Evolutionary conservation across 2,329 filamentous ascomycete genomes (phyloP).

Genomic region (Pyricularia grisea): DNA sequence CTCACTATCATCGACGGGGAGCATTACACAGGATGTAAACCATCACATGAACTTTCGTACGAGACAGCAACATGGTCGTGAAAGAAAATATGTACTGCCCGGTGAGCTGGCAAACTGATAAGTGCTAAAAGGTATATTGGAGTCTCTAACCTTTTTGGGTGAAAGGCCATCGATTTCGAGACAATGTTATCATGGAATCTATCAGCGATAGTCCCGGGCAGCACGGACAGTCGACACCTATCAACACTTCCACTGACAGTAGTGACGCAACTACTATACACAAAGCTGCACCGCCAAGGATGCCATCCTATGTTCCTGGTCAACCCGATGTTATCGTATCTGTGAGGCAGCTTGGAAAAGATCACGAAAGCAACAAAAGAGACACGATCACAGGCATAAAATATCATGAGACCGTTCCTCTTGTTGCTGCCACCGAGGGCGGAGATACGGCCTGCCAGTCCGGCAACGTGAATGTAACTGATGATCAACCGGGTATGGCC

Average conservation of each 20-base stretch:
- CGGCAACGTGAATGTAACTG: no score
- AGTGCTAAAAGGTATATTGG: neutral
- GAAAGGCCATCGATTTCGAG: neutral
- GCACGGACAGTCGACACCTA: neutral
- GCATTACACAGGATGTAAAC: neutral
- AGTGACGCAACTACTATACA: neutral
- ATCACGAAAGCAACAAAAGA: neutral
- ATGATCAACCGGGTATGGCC: neutral
- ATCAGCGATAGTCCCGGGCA: neutral
- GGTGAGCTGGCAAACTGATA: neutral
- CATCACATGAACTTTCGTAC: neutral
- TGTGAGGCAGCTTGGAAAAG: neutral
- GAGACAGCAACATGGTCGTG: neutral
- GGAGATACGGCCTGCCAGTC: neutral
- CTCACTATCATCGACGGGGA: neutral
- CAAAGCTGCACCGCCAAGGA: neutral
- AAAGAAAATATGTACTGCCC: neutral
- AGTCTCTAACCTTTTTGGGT: neutral
- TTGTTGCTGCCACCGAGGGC: neutral
- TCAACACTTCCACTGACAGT: neutral
- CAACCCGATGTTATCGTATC: neutral
- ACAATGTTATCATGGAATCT: neutral
- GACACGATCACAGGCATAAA: neutral
- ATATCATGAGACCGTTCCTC: neutral
- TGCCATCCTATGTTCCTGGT: neutral